These are phyloP conservation scores for Typha latifolia DNA, from an alignment of 176 grass and related monocot species.

Conservation along the genomic window DNA sequence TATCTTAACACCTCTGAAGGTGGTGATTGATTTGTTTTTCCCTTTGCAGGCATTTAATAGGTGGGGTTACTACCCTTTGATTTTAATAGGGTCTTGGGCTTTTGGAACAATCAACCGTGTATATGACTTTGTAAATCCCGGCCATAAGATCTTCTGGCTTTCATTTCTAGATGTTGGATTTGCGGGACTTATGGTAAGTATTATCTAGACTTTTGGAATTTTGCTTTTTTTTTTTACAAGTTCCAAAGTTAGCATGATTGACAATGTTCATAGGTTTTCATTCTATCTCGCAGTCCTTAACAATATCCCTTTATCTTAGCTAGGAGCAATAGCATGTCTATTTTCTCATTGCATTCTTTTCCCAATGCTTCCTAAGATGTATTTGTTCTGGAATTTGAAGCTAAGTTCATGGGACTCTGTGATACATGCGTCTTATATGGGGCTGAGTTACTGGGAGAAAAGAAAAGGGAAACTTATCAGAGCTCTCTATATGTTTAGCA, in stretches of 20 bases:
- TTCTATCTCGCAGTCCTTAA: neutral
- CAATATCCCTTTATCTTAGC: too few relatives aligned
- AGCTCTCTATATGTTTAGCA: too few relatives aligned
- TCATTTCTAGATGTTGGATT: slow-evolving; percentile 85
- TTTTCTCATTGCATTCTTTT: too few relatives aligned
- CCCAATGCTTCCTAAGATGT: too few relatives aligned
- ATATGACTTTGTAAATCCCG: slow-evolving; percentile 65
- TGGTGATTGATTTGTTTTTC: slow-evolving; percentile 1
- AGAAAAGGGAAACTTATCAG: too few relatives aligned
- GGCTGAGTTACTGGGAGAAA: too few relatives aligned
- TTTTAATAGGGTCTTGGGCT: slow-evolving; percentile 89
- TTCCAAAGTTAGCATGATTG: slow-evolving; percentile 1
- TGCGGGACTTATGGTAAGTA: slow-evolving; percentile 80
- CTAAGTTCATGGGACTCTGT: too few relatives aligned
- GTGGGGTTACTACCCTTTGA: slow-evolving; percentile 95
- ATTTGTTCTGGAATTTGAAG: too few relatives aligned
- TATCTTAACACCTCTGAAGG: neutral
- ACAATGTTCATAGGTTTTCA: slow-evolving; percentile 9
- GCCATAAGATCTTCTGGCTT: slow-evolving; percentile 88
- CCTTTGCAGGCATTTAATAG: slow-evolving; percentile 69
- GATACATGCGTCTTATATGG: too few relatives aligned
- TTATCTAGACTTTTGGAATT: neutral
- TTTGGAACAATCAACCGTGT: slow-evolving; percentile 89
- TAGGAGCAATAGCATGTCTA: too few relatives aligned
- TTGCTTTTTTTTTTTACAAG: slow-evolving; percentile 17